A percentile compares a stretch with the other conserved stretches of the same genome.
These are phyloP conservation scores for Mucor sp. DNA, from an alignment of 371 early-diverging fungal species.

Conservation along the genomic window DNA sequence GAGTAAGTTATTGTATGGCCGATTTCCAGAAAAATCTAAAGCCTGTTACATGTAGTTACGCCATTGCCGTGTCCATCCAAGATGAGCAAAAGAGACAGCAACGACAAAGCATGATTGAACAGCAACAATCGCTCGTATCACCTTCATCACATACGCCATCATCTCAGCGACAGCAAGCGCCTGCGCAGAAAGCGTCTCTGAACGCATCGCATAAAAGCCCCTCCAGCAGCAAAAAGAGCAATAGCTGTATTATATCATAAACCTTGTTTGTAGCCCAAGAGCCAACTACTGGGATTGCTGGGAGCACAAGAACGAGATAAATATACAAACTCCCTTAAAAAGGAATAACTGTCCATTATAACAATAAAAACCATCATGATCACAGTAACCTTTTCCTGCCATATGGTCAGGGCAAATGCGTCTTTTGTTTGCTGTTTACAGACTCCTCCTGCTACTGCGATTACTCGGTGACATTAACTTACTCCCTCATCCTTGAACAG, in stretches of 20 bases:
- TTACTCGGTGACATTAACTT: neutral
- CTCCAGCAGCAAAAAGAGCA: neutral
- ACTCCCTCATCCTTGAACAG: neutral
- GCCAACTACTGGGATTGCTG: neutral
- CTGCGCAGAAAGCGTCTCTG: neutral
- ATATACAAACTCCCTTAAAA: neutral
- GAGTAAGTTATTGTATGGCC: conserved; percentile 25
- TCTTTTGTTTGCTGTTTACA: neutral
- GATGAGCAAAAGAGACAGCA: conserved; percentile 3
- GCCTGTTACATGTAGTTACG: conserved; percentile 5
- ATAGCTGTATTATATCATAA: conserved; percentile 4
- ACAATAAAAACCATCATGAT: neutral
- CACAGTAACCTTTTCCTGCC: neutral
- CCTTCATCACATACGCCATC: neutral
- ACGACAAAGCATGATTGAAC: neutral
- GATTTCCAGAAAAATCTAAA: neutral
- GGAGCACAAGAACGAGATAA: neutral
- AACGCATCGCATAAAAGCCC: neutral
- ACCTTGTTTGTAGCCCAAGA: neutral
- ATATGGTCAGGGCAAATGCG: neutral
- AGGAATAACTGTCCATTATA: neutral
- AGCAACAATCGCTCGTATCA: neutral
- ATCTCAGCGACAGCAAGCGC: neutral
- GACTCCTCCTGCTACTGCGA: neutral
- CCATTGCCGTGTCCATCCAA: conserved; percentile 23